Evolutionary conservation across 202 grass and related monocot genomes (phyloP).

Genomic region (Digitaria exilis): DNA sequence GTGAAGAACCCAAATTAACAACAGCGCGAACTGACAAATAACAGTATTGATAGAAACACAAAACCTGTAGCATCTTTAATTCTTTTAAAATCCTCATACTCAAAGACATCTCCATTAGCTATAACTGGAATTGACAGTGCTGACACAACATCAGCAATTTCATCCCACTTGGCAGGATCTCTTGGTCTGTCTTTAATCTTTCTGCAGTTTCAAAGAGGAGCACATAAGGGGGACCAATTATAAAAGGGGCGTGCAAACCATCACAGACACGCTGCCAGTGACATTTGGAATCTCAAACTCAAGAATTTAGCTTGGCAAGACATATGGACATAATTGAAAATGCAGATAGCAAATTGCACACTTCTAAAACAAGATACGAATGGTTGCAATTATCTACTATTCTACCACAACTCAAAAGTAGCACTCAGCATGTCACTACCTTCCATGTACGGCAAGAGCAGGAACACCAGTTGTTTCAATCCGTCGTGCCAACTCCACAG

Average conservation of each 20-base stretch:
- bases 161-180: conserved; percentile 96
- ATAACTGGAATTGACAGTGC: conserved; percentile 96
- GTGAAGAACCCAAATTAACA: conserved; percentile 2
- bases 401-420: conserved; percentile 28
- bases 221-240: conserved; percentile 15
- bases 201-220: conserved; percentile 49
- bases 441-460: conserved; percentile 92
- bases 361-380: conserved; percentile 14
- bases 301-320: not conserved
- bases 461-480: conserved; percentile 93
- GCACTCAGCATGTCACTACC: conserved; percentile 40
- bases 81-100: conserved; percentile 90
- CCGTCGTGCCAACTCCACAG: conserved; percentile 81
- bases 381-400: not conserved
- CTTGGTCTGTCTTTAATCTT: conserved; percentile 93
- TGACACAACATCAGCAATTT: conserved; percentile 89
- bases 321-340: conserved; percentile 15
- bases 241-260: not conserved
- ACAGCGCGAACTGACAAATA: conserved; percentile 11
- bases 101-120: conserved; percentile 94
- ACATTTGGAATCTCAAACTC: not conserved
- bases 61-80: conserved; percentile 87
- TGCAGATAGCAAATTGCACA: conserved; percentile 11
- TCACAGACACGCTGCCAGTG: not conserved
- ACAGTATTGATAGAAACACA: conserved; percentile 16